These are phyloP conservation scores for Neoboletus subvelutipes DNA, from an alignment of 768 basidiomycete genomes.

Conservation along the genomic window DNA sequence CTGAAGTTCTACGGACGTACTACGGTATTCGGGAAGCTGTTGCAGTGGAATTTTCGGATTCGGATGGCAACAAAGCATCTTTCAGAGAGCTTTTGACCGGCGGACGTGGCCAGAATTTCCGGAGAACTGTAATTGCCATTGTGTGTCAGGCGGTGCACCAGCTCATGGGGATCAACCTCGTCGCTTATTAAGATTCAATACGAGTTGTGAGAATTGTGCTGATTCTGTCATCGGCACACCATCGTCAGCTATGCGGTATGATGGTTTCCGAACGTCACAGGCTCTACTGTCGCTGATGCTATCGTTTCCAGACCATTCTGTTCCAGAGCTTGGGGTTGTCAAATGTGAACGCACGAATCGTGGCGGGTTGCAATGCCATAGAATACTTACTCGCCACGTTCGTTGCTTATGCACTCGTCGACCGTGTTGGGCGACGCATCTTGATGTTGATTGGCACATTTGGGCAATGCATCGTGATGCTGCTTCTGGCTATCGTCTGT, in stretches of 20 bases:
- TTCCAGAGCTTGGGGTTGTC: background rate
- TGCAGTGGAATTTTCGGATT: background rate
- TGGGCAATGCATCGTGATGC: background rate
- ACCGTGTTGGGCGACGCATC: background rate
- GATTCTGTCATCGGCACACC: background rate
- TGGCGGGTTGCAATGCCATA: background rate
- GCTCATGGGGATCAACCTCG: background rate
- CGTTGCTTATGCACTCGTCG: background rate
- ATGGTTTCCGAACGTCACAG: background rate
- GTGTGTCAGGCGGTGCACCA: background rate
- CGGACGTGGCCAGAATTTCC: background rate
- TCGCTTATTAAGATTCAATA: background rate
- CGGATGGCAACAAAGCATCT: background rate
- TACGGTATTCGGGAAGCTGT: background rate
- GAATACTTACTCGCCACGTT: background rate
- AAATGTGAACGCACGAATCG: background rate
- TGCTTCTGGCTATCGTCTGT: background rate
- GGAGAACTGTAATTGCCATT: background rate
- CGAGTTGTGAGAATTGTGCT: background rate
- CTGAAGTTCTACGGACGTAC: background rate
- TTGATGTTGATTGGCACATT: too few species aligned
- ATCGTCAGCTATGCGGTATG: background rate
- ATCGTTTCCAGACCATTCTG: background rate
- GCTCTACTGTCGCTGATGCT: background rate
- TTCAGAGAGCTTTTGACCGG: background rate